Evolutionary conservation across 768 basidiomycete genomes (phyloP).

Genomic region (Strobilomyces confusus): DNA sequence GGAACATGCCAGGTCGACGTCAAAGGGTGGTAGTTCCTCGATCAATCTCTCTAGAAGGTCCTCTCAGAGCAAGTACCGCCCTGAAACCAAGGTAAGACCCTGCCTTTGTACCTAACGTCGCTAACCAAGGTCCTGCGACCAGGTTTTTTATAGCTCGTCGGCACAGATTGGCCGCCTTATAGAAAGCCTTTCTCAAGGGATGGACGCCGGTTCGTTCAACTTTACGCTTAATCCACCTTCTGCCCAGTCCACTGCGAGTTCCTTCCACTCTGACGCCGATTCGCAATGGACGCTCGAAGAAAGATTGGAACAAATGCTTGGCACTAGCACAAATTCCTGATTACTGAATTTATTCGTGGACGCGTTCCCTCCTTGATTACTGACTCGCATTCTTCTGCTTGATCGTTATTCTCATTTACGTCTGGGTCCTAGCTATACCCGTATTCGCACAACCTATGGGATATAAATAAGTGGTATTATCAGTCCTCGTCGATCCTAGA

Average conservation of each 20-base stretch:
- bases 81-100: slow-evolving; percentile 75
- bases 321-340: slow-evolving; percentile 32
- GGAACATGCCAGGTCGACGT: slow-evolving; percentile 64
- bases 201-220: slow-evolving; percentile 83
- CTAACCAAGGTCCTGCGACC: slow-evolving; percentile 9
- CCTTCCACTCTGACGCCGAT: slow-evolving; percentile 57
- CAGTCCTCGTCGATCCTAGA: slow-evolving; percentile 11
- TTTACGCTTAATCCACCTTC: slow-evolving; percentile 45
- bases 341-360: slow-evolving; percentile 25
- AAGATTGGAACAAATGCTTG: slow-evolving; percentile 68
- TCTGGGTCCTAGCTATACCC: slow-evolving; percentile 24
- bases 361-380: slow-evolving; percentile 6
- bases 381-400: slow-evolving; percentile 15
- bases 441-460: slow-evolving; percentile 31
- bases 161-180: slow-evolving; percentile 81
- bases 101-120: slow-evolving; percentile 2
- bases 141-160: slow-evolving; percentile 47
- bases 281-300: slow-evolving; percentile 73
- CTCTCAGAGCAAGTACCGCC: slow-evolving; percentile 52
- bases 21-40: slow-evolving; percentile 60
- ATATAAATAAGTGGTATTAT: slow-evolving; percentile 31
- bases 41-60: slow-evolving; percentile 59
- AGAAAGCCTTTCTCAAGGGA: slow-evolving; percentile 75
- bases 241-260: slow-evolving; percentile 60
- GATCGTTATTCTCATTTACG: slow-evolving; percentile 17